Percentiles rank a stretch among this genome's conserved stretches.
Conservation (phyloP, 2,329 filamentous ascomycete genomes). For the Dactylellina parvicollis region DNA sequence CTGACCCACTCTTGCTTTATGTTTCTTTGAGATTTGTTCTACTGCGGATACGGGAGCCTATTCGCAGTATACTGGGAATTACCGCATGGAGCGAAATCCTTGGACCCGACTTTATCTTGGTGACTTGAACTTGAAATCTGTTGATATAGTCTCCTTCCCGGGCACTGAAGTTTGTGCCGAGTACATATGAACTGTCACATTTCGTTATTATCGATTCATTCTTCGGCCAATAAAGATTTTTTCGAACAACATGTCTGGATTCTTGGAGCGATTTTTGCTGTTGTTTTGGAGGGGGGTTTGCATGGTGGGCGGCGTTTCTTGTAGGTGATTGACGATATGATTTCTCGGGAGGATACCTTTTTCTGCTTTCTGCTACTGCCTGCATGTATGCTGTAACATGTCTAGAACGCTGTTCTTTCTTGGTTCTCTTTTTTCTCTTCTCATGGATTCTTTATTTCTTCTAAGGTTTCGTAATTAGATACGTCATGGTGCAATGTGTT, state of each 20-base stretch:
- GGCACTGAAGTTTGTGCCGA: not conserved
- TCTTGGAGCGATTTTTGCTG: slow-evolving; percentile 5
- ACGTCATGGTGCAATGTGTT: not conserved
- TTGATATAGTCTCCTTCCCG: not conserved
- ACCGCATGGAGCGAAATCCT: no score
- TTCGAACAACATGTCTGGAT: slow-evolving; percentile 15
- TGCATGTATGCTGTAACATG: not conserved
- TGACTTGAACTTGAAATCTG: no score
- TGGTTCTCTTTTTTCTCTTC: not conserved
- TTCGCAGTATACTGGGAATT: no score
- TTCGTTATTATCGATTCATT: not conserved
- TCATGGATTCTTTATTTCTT: slow-evolving; percentile 11
- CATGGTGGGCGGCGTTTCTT: slow-evolving; percentile 39
- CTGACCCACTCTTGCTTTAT: no score
- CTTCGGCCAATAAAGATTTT: slow-evolving; percentile 28
- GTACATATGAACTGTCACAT: slow-evolving; percentile 2
- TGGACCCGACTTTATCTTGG: no score
- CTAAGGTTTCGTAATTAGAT: not conserved
- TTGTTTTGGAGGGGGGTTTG: slow-evolving; percentile 20
- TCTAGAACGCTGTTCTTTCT: not conserved
- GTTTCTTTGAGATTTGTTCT: no score
- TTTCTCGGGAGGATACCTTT: slow-evolving; percentile 5
- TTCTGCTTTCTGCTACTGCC: not conserved
- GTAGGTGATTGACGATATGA: not conserved
- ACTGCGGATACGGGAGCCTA: no score